Evolutionary conservation across 2,329 filamentous ascomycete species (phyloP).

Genomic region (Ophiostoma sp.): DNA sequence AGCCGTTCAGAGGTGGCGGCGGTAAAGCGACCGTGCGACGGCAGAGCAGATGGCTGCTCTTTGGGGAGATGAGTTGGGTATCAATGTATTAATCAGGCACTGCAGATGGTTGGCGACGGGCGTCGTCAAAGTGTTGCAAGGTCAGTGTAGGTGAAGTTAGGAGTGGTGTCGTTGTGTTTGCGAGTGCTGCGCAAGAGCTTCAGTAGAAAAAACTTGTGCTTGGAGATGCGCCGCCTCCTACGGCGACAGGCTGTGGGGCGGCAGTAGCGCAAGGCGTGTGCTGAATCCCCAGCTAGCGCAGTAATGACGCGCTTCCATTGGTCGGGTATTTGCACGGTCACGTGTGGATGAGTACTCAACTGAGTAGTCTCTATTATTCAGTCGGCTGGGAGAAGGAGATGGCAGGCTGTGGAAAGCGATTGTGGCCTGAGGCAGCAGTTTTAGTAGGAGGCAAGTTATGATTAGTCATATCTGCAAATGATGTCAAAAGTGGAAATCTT

Average conservation of each 20-base stretch:
- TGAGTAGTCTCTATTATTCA: neutral
- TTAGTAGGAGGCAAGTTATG: neutral
- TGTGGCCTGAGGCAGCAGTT: neutral
- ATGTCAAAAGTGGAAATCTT: no score
- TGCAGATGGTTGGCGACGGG: neutral
- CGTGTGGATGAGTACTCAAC: conserved; percentile 7
- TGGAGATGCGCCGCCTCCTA: conserved; percentile 21
- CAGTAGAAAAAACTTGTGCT: conserved; percentile 6
- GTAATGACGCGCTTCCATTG: conserved; percentile 24
- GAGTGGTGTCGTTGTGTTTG: neutral
- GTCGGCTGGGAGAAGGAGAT: neutral
- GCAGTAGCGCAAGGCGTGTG: conserved; percentile 15
- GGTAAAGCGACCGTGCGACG: neutral
- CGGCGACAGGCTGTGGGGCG: conserved; percentile 2
- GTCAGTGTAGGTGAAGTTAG: neutral
- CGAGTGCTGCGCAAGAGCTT: conserved; percentile 5
- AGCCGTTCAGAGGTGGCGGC: neutral
- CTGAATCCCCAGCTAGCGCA: conserved; percentile 19
- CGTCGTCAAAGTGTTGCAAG: neutral
- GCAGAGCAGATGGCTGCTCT: neutral
- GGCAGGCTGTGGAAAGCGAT: neutral
- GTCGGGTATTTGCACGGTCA: conserved; percentile 9
- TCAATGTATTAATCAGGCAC: neutral
- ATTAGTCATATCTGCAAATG: neutral
- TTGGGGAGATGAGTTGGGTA: neutral